Percentiles rank a stretch among this genome's conserved stretches.
Conservation (phyloP, 371 early-diverging fungal genomes). For the Saksenaea vasiformis region DNA sequence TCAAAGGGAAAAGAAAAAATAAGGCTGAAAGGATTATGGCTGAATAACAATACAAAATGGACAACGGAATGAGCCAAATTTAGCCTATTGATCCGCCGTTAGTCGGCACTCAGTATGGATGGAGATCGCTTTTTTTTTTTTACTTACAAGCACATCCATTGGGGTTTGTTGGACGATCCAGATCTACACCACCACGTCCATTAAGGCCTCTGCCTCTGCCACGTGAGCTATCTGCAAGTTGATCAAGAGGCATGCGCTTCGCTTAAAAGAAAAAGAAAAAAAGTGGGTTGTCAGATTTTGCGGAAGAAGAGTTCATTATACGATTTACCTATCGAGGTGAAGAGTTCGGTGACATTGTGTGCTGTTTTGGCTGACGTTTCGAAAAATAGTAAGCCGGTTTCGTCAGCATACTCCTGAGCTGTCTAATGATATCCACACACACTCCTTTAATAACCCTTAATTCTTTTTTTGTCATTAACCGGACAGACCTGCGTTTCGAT, state of each 20-base stretch:
- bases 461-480: neutral
- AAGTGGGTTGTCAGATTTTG: neutral
- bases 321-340: constrained; percentile 79
- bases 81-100: neutral
- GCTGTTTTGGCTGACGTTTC: constrained; percentile 96
- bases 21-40: neutral
- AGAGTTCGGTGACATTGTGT: constrained; percentile 83
- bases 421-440: constrained; percentile 52
- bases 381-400: constrained; percentile 84
- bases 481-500: constrained; percentile 63
- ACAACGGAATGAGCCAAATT: neutral
- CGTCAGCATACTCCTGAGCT: constrained; percentile 88
- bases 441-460: constrained; percentile 36
- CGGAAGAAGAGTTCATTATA: neutral
- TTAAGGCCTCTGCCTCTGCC: constrained; percentile 37
- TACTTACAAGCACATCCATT: constrained; percentile 56
- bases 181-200: constrained; percentile 41
- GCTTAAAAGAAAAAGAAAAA: constrained; percentile 14
- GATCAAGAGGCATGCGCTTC: constrained; percentile 49
- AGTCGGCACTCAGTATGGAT: neutral
- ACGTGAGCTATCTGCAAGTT: constrained; percentile 46
- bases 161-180: constrained; percentile 36
- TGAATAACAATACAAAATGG: neutral
- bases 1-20: neutral
- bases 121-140: neutral